Conservation (phyloP, 1,284 basidiomycete genomes). For the Vanrija sp. region DNA sequence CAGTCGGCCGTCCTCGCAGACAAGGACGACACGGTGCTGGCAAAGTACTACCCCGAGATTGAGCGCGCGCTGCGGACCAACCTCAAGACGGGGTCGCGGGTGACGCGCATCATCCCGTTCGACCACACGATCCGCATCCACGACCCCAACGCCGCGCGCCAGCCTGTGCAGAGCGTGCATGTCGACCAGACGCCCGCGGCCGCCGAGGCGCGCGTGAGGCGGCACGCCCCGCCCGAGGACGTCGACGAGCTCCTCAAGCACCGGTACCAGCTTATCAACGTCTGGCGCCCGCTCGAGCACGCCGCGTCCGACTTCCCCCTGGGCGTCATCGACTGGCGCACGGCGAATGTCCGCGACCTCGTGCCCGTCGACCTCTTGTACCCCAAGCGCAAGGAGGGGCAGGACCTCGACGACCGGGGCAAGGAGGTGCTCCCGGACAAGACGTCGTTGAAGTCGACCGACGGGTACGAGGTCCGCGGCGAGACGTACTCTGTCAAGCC, state of each 20-base stretch:
- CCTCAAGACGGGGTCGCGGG: conserved; percentile 7
- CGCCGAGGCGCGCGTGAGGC: conserved; percentile 9
- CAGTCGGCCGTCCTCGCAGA: conserved; percentile 8
- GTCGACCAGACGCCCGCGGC: conserved; percentile 20
- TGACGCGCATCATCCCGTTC: conserved; percentile 11
- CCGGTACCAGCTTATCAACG: conserved; percentile 21
- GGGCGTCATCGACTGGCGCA: conserved; percentile 18
- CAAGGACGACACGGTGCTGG: conserved; percentile 2
- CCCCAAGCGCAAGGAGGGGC: conserved; percentile 6
- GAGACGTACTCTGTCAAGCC: conserved; percentile 18
- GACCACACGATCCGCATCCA: conserved; percentile 20
- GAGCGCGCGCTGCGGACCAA: conserved; percentile 11
- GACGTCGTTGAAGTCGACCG: not conserved
- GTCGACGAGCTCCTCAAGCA: conserved; percentile 15
- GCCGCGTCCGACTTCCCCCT: conserved; percentile 11
- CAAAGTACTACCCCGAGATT: conserved; percentile 14
- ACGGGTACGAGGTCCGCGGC: conserved; percentile 14
- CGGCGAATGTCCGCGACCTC: conserved; percentile 6
- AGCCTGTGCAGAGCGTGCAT: conserved; percentile 16
- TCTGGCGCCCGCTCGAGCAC: conserved; percentile 17
- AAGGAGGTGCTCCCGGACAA: conserved; percentile 9
- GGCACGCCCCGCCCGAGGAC: conserved; percentile 10
- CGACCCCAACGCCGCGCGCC: conserved; percentile 9
- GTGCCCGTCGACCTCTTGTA: conserved; percentile 14
- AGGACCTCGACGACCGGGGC: conserved; percentile 15